Evolutionary conservation across 257 asterid species (phyloP).

Genomic region (Nicotiana attenuata): DNA sequence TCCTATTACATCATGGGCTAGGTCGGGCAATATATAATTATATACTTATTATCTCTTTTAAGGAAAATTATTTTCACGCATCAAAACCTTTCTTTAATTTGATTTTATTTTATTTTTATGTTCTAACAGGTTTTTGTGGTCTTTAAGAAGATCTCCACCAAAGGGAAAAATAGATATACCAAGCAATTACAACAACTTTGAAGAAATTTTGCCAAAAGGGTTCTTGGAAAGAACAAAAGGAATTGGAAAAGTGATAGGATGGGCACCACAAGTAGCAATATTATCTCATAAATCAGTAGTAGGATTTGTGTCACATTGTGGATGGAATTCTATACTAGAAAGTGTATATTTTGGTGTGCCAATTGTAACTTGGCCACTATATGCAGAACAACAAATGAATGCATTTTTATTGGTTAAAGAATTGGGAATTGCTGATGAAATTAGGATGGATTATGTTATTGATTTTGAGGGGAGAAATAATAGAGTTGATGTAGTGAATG

Average conservation of each 20-base stretch:
- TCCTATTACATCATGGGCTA: too few species aligned
- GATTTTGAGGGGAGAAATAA: neutral
- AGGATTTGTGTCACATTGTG: slow-evolving; percentile 27
- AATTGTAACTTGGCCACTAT: slow-evolving; percentile 29
- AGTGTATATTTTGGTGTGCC: slow-evolving; percentile 24
- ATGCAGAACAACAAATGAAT: slow-evolving; percentile 30
- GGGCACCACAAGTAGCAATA: slow-evolving; percentile 22
- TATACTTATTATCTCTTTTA: neutral
- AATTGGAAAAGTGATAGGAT: slow-evolving; percentile 21
- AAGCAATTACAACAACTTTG: neutral
- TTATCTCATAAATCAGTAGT: slow-evolving; percentile 20
- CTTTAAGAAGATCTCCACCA: slow-evolving; percentile 14
- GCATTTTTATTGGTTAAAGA: slow-evolving; percentile 27
- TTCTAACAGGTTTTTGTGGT: slow-evolving; percentile 18
- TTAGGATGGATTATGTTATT: slow-evolving; percentile 16
- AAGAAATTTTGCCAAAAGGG: slow-evolving; percentile 17
- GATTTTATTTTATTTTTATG: neutral
- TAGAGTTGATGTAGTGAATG: neutral
- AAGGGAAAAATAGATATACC: slow-evolving; percentile 1
- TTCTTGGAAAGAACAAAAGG: slow-evolving; percentile 20
- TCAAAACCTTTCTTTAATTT: neutral
- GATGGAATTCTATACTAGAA: slow-evolving; percentile 24
- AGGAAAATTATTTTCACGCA: neutral
- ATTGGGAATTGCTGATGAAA: slow-evolving; percentile 19
- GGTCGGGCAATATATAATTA: too few species aligned